A percentile compares a stretch with the other conserved stretches of the same genome.
Conservation (phyloP, 73 alveolate genomes). For the Paramecium pentaurelia region DNA sequence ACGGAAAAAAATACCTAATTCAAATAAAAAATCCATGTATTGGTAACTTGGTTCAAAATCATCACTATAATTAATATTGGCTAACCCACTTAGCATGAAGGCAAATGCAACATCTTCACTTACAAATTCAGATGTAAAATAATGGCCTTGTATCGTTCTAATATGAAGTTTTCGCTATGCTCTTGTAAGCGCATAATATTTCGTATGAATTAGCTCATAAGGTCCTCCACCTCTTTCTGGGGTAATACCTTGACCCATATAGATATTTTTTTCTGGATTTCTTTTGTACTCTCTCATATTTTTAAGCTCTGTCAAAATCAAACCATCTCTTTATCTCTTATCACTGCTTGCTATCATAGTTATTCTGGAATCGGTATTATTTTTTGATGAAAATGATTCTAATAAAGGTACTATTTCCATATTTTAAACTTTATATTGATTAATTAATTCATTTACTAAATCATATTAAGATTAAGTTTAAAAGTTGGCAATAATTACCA, state of each 20-base stretch:
- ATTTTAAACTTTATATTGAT: background rate
- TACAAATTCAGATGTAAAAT: constrained; percentile 34
- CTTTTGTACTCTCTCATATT: constrained; percentile 45
- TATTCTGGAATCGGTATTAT: constrained; percentile 15
- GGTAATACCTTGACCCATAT: constrained; percentile 34
- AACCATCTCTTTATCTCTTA: constrained; percentile 44
- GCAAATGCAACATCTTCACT: constrained; percentile 30
- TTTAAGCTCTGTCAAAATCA: constrained; percentile 13
- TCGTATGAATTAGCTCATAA: constrained; percentile 26
- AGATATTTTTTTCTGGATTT: constrained; percentile 22
- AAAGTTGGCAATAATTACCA: constrained; percentile 24
- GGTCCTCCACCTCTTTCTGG: constrained; percentile 55
- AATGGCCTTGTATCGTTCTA: constrained; percentile 30
- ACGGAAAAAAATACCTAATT: background rate
- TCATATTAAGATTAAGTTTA: background rate
- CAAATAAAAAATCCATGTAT: constrained; percentile 38
- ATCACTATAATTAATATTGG: constrained; percentile 32
- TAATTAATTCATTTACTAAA: background rate
- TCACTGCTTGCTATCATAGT: constrained; percentile 46
- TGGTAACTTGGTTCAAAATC: background rate
- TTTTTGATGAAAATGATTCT: constrained; percentile 24
- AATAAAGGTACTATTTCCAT: constrained; percentile 32
- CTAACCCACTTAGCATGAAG: background rate
- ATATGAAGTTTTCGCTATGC: constrained; percentile 30
- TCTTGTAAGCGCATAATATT: background rate